Conservation (phyloP, 2,329 filamentous ascomycete species). For the Fusarium sp. region DNA sequence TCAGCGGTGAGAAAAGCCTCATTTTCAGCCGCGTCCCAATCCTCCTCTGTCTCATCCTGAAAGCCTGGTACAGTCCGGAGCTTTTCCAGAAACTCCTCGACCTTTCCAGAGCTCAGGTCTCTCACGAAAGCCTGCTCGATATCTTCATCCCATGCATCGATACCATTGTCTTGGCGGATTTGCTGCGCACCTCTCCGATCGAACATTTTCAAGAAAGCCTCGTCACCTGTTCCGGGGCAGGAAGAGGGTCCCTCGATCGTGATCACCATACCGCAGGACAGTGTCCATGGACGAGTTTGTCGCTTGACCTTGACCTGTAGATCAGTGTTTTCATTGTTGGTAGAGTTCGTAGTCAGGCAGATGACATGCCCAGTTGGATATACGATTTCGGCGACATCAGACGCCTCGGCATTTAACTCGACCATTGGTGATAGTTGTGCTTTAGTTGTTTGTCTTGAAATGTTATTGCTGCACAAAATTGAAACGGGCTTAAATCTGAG, state of each 20-base stretch:
- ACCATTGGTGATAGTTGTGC: no score
- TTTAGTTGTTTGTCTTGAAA: background rate
- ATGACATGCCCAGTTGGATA: background rate
- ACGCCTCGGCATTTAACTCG: accelerated
- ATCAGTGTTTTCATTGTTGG: background rate
- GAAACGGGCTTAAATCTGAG: no score
- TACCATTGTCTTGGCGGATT: conserved; percentile 17
- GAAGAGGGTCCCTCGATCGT: no score
- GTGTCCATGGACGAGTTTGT: background rate
- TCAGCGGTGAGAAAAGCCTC: conserved; percentile 32
- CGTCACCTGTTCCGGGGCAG: no score
- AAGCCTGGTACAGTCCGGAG: background rate
- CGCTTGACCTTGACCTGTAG: background rate
- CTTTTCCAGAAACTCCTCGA: background rate
- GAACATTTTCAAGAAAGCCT: conserved; percentile 41
- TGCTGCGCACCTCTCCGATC: conserved; percentile 38
- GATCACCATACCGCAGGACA: background rate
- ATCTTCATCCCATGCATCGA: conserved; percentile 18
- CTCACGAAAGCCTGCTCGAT: background rate
- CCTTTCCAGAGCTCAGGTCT: background rate
- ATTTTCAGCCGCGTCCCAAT: conserved; percentile 33
- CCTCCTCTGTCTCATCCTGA: conserved; percentile 10
- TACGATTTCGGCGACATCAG: background rate
- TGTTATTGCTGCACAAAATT: background rate
- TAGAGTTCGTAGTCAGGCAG: background rate